Evolutionary conservation across 768 basidiomycete species (phyloP).

Genomic region (Antrodiella citrinella): DNA sequence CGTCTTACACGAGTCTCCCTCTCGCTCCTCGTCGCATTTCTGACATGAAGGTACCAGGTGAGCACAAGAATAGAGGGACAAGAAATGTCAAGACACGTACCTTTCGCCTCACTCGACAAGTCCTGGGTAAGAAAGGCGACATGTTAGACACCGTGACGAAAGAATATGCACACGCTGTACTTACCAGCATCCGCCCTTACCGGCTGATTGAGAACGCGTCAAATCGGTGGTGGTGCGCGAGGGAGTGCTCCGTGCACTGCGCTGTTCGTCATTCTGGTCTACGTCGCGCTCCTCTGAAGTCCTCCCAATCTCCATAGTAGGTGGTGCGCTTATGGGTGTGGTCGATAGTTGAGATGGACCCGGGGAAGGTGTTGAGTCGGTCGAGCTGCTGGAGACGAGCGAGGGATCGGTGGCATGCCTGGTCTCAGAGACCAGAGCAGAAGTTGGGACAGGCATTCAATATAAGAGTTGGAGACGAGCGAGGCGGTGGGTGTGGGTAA

Average conservation of each 20-base stretch:
- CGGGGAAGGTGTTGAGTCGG: background rate
- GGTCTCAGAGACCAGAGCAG: conserved; percentile 6
- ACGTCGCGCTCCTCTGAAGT: conserved; percentile 14
- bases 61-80: conserved; percentile 8
- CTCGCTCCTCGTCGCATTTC: conserved; percentile 86
- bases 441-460: conserved; percentile 3
- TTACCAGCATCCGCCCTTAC: conserved; percentile 77
- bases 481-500: conserved; percentile 13
- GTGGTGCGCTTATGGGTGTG: conserved; percentile 1
- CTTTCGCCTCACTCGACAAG: conserved; percentile 77
- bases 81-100: too few relatives aligned
- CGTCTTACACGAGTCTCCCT: conserved; percentile 73
- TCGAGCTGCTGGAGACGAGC: conserved; percentile 9
- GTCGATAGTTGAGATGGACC: conserved; percentile 11
- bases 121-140: conserved; percentile 41
- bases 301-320: conserved; percentile 9
- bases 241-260: conserved; percentile 37
- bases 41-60: conserved; percentile 22
- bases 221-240: conserved; percentile 29
- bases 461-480: conserved; percentile 6
- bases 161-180: conserved; percentile 18
- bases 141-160: background rate
- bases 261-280: conserved; percentile 3
- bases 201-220: conserved; percentile 31
- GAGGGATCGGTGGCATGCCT: conserved; percentile 3